Conservation (phyloP, 805 yeast species). For the Monosporozyma unispora region DNA sequence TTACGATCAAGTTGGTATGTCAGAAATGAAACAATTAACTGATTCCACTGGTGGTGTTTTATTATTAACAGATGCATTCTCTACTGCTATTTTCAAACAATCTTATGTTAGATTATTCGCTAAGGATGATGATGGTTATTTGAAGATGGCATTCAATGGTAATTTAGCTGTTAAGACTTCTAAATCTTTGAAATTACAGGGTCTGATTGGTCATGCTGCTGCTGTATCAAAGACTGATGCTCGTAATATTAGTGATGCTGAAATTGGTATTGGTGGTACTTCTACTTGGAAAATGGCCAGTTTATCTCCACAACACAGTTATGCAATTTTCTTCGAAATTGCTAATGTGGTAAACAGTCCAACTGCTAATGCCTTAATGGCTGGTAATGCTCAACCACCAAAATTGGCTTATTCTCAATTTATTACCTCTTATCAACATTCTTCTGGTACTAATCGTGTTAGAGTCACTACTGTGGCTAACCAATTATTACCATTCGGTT, state of each 20-base stretch:
- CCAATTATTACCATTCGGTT: slow-evolving; percentile 44
- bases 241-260: slow-evolving; percentile 78
- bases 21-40: slow-evolving; percentile 82
- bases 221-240: slow-evolving; percentile 57
- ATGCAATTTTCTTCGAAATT: slow-evolving; percentile 83
- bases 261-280: slow-evolving; percentile 90
- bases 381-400: slow-evolving; percentile 14
- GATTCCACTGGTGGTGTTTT: slow-evolving; percentile 86
- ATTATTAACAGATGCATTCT: slow-evolving; percentile 84
- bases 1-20: slow-evolving; percentile 91
- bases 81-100: slow-evolving; percentile 89
- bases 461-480: slow-evolving; percentile 81
- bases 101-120: slow-evolving; percentile 78
- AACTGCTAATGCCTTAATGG: slow-evolving; percentile 3
- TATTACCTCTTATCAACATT: slow-evolving; percentile 86
- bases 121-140: slow-evolving; percentile 79
- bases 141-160: slow-evolving; percentile 87
- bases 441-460: slow-evolving; percentile 82
- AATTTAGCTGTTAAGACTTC: slow-evolving; percentile 80
- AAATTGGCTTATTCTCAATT: slow-evolving; percentile 59
- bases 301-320: slow-evolving; percentile 79
- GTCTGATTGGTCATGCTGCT: slow-evolving; percentile 88
- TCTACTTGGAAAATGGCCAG: slow-evolving; percentile 81
- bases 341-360: slow-evolving; percentile 28
- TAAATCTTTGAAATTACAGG: slow-evolving; percentile 79